These are phyloP conservation scores for Talaromyces sp. DNA, from an alignment of 2,329 filamentous ascomycete species.

Conservation along the genomic window DNA sequence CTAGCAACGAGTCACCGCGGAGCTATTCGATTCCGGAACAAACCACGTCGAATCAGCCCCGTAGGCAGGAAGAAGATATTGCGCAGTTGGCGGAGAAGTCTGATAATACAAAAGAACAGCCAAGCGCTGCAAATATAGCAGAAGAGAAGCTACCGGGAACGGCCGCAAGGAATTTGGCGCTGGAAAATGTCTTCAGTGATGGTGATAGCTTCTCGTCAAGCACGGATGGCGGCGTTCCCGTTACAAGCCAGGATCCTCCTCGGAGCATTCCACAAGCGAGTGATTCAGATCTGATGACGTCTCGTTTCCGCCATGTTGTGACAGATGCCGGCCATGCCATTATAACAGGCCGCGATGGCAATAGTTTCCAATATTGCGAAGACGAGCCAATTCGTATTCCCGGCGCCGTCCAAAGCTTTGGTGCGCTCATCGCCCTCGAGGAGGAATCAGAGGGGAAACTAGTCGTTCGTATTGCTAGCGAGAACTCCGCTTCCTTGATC, in stretches of 20 bases:
- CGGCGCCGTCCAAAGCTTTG: conserved; percentile 77
- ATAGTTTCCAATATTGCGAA: conserved; percentile 72
- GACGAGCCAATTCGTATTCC: conserved; percentile 89
- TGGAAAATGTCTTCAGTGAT: conserved; percentile 17
- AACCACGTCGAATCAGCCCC: conserved; percentile 13
- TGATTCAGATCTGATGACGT: conserved; percentile 54
- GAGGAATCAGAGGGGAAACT: conserved; percentile 66
- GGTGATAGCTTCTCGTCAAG: conserved; percentile 10
- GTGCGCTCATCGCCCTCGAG: conserved; percentile 67
- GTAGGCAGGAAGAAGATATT: conserved; percentile 8
- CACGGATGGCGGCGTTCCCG: conserved; percentile 13
- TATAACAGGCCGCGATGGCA: conserved; percentile 71
- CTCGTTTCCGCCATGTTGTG: conserved; percentile 71
- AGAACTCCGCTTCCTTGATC: conserved; percentile 71
- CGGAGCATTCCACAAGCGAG: conserved; percentile 30
- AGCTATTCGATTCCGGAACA: conserved; percentile 23
- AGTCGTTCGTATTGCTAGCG: conserved; percentile 68
- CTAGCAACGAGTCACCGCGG: conserved; percentile 19
- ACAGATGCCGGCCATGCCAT: conserved; percentile 76
- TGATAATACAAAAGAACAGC: neutral
- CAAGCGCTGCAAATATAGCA: neutral
- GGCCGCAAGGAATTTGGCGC: neutral
- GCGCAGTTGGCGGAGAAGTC: neutral
- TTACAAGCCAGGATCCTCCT: conserved; percentile 6
- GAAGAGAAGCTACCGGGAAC: conserved; percentile 9